Evolutionary conservation across 768 basidiomycete species (phyloP).

Genomic region (Epithele typhae): DNA sequence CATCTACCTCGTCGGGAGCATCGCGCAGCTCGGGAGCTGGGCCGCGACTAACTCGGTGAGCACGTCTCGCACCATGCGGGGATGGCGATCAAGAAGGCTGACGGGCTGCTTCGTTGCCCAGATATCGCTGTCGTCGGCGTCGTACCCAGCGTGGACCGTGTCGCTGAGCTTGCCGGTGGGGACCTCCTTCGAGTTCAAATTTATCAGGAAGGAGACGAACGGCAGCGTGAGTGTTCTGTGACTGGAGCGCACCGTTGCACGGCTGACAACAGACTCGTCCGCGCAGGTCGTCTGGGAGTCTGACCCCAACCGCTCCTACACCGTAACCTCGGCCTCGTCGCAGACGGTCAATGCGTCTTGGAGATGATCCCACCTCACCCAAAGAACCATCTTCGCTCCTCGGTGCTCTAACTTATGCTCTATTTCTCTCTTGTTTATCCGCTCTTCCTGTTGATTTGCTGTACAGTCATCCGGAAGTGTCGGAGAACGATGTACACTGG

Average conservation of each 20-base stretch:
- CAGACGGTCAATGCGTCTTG: constrained; percentile 41
- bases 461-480: too few relatives aligned
- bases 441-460: too few relatives aligned
- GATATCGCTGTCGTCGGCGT: constrained; percentile 48
- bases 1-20: constrained; percentile 55
- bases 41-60: constrained; percentile 41
- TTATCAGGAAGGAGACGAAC: constrained; percentile 50
- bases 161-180: constrained; percentile 46
- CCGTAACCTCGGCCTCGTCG: constrained; percentile 35
- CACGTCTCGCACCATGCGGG: not conserved
- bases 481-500: too few relatives aligned
- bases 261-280: too few relatives aligned
- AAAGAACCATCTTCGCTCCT: too few relatives aligned
- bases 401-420: too few relatives aligned
- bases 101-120: constrained; percentile 13
- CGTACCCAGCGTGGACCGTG: constrained; percentile 52
- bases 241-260: too few relatives aligned
- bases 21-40: constrained; percentile 54
- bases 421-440: too few relatives aligned
- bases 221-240: constrained; percentile 45
- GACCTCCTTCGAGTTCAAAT: constrained; percentile 55
- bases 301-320: constrained; percentile 51
- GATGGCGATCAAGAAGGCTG: too few relatives aligned
- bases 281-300: constrained; percentile 55
- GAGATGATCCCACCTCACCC: too few relatives aligned